Percentiles rank a stretch among this genome's conserved stretches.
Evolutionary conservation across 2,329 filamentous ascomycete genomes (phyloP).

Genomic region (Proliferodiscus dingleyae): DNA sequence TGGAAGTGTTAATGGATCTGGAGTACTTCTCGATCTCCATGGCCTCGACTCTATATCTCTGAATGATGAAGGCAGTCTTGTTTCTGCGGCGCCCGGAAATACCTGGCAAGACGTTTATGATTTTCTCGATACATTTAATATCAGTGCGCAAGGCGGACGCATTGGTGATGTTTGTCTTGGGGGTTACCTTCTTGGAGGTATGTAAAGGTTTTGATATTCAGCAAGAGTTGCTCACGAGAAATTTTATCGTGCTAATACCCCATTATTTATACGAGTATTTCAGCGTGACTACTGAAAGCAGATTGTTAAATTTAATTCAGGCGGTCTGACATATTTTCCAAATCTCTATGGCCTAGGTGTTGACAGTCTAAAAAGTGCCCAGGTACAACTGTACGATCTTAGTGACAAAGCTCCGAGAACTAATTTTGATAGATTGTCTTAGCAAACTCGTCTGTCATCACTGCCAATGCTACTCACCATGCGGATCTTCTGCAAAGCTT

Average conservation of each 20-base stretch:
- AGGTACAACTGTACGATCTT: too few species aligned
- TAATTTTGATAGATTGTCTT: slow-evolving; percentile 25
- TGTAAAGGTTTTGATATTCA: not conserved
- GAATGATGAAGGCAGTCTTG: slow-evolving; percentile 25
- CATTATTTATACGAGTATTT: too few species aligned
- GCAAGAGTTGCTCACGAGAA: not conserved
- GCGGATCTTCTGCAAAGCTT: slow-evolving; percentile 30
- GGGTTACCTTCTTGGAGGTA: slow-evolving; percentile 17
- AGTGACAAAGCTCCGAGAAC: not conserved
- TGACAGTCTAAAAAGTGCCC: slow-evolving; percentile 14
- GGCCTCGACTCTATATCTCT: slow-evolving; percentile 18
- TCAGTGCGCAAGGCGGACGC: slow-evolving; percentile 34
- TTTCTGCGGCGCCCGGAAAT: slow-evolving; percentile 32
- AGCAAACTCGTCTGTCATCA: slow-evolving; percentile 23
- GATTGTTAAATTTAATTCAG: too few species aligned
- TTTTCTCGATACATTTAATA: slow-evolving; percentile 26
- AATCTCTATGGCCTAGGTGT: slow-evolving; percentile 9
- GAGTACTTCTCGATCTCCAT: slow-evolving; percentile 44
- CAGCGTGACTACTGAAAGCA: too few species aligned
- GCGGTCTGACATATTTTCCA: slow-evolving; percentile 8
- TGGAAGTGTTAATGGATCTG: slow-evolving; percentile 41
- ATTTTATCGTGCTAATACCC: too few species aligned
- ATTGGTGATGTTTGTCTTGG: slow-evolving; percentile 18
- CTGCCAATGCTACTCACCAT: slow-evolving; percentile 20
- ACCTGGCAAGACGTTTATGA: slow-evolving; percentile 37